Conservation (phyloP, 345 rosid genomes). For the Salix brachista region DNA sequence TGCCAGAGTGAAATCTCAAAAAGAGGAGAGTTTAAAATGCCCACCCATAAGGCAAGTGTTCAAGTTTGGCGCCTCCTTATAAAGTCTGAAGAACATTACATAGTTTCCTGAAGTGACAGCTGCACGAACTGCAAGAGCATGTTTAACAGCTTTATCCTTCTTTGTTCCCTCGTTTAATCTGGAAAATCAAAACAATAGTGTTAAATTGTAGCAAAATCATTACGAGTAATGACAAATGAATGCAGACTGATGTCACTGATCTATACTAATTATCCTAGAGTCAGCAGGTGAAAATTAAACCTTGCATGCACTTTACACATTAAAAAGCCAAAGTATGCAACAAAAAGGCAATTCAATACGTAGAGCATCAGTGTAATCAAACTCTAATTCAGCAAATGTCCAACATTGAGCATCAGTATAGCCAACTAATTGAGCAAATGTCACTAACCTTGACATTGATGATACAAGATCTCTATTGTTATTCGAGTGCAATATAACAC, state of each 20-base stretch:
- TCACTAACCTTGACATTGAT: constrained; percentile 82
- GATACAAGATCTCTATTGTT: constrained; percentile 80
- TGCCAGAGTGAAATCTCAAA: neutral
- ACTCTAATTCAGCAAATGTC: neutral
- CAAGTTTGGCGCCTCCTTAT: constrained; percentile 87
- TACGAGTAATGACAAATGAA: neutral
- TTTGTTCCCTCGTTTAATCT: constrained; percentile 76
- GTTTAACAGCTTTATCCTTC: constrained; percentile 72
- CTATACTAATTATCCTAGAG: neutral
- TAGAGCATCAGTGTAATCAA: neutral
- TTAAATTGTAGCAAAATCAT: constrained; percentile 12
- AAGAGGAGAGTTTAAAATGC: constrained; percentile 16
- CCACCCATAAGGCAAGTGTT: constrained; percentile 85
- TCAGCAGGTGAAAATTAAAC: neutral
- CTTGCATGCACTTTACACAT: neutral
- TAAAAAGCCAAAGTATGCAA: neutral
- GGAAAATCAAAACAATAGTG: constrained; percentile 14
- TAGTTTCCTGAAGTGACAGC: constrained; percentile 95
- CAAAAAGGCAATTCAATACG: neutral
- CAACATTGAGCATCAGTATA: neutral
- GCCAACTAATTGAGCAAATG: neutral
- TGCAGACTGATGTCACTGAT: neutral
- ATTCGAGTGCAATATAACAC: constrained; percentile 83
- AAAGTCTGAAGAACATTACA: constrained; percentile 75
- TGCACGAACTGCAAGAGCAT: constrained; percentile 93